phyloP scores from a whole-genome alignment of 345 rosid species.

The Euphorbia tirucalli region DNA sequence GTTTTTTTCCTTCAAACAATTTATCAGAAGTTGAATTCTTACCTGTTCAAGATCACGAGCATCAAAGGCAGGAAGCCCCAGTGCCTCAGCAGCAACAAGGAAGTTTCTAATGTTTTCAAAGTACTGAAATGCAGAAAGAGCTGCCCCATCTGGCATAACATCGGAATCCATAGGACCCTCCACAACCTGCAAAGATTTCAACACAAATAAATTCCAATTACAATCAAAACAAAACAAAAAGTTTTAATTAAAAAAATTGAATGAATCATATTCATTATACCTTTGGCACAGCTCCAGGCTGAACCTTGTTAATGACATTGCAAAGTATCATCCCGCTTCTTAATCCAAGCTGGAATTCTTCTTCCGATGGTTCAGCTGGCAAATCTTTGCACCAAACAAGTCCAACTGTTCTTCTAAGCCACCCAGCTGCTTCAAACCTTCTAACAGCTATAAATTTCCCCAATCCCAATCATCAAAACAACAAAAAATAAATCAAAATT shows the following conservation, averaged over 20 bases:
- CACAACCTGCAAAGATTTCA: slow-evolving; percentile 23
- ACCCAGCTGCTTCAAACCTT: slow-evolving; percentile 34
- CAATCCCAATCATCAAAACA: neutral
- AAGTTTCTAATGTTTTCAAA: slow-evolving; percentile 35
- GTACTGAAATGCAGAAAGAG: slow-evolving; percentile 37
- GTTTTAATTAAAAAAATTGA: neutral
- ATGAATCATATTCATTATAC: slow-evolving; percentile 1
- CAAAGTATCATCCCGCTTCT: slow-evolving; percentile 35
- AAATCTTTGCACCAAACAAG: slow-evolving; percentile 31
- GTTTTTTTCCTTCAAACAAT: neutral
- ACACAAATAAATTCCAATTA: neutral
- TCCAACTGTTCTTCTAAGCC: slow-evolving; percentile 28
- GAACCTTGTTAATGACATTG: slow-evolving; percentile 33
- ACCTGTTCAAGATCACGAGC: slow-evolving; percentile 31
- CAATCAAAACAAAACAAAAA: neutral
- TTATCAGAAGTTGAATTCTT: neutral
- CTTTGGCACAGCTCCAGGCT: slow-evolving; percentile 34
- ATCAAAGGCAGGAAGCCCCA: slow-evolving; percentile 35
- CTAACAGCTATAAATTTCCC: slow-evolving; percentile 19
- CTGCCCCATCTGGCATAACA: slow-evolving; percentile 29
- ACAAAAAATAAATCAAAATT: slow-evolving; percentile 8
- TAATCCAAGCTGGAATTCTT: slow-evolving; percentile 30
- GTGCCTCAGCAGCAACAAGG: slow-evolving; percentile 28
- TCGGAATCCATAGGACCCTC: slow-evolving; percentile 33
- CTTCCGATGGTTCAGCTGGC: slow-evolving; percentile 37